These are phyloP conservation scores for Cenchrus purpureus DNA, from an alignment of 176 grass and related monocot species.

Conservation along the genomic window DNA sequence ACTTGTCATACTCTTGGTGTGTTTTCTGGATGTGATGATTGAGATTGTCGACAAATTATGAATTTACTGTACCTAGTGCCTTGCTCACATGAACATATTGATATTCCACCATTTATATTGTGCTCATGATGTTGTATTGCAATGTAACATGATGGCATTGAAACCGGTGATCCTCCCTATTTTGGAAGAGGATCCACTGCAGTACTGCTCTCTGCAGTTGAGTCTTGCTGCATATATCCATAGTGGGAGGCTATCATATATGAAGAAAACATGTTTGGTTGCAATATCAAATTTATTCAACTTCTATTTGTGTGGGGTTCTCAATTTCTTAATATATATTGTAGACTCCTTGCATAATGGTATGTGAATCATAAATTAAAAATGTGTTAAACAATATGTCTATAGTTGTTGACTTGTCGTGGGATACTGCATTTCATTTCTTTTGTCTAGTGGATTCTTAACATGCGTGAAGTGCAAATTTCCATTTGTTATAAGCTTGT, in stretches of 20 bases:
- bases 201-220: too few species aligned
- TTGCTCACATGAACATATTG: not conserved
- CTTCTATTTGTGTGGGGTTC: not conserved
- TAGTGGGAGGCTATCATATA: not conserved
- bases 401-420: not conserved
- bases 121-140: not conserved
- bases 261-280: not conserved
- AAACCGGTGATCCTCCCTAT: not conserved
- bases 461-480: conserved; percentile 11
- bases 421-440: conserved; percentile 11
- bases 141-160: not conserved
- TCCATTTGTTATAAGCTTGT: not conserved
- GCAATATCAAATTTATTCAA: not conserved
- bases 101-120: not conserved
- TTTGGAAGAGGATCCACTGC: too few species aligned
- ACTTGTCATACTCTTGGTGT: not conserved
- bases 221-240: too few species aligned
- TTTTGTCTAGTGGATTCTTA: conserved; percentile 10
- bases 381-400: not conserved
- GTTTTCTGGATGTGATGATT: conserved; percentile 23
- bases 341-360: not conserved
- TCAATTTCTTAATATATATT: not conserved
- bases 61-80: not conserved
- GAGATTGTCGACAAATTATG: not conserved
- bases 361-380: not conserved